Base-by-base conservation (phyloP, 805 yeast species). In the Pichia occidentalis region DNA sequence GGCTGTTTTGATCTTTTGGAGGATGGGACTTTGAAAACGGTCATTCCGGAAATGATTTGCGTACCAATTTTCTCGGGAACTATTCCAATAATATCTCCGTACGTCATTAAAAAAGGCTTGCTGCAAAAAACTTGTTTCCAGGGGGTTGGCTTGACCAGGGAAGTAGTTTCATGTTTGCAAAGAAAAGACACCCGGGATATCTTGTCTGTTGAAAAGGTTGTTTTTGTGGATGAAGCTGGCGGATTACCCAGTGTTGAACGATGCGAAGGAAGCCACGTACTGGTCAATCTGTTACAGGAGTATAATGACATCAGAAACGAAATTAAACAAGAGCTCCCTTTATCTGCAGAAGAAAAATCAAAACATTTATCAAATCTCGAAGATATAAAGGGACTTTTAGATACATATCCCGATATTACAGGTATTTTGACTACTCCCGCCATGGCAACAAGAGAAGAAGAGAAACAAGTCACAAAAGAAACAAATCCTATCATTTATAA, bases 211-310 rank as follows among this genome's bases (percentile, higher is more conserved):
- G 98, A 92, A 46, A 92, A 92, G 48, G 61, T 90, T 21, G 73
- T 90, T 7, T 77, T 80, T 45, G 64, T 92, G 22, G 97, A 87
- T 50, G 74, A 78, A 1, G 56, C 71, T 14, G 99, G 99, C 2
- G 99, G 99, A 0, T 80, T 86, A 6, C 97, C 97, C 0, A 82
- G 94, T 1, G 64, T 77, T 18, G 95, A 86, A 53, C 68, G 97
- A 42, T 73, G 77, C 41, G 76, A 78, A 40, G 77, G 87, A 4
- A 73, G 95, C 13, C 98, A 92, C 58, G 94, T 92, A 1, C 81
- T 82, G 43, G 78, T 90, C 41, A 90, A 92, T 52, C 60, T 90
- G 26, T 71, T 76, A 9, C 97, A 90, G 60, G 98, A 90, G 53
- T 81, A 70, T 48, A 38, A 42, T 16, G 45, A 42, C 13, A 28